Conservation (phyloP, 371 early-diverging fungal species). For the Catenaria anguillulae region DNA sequence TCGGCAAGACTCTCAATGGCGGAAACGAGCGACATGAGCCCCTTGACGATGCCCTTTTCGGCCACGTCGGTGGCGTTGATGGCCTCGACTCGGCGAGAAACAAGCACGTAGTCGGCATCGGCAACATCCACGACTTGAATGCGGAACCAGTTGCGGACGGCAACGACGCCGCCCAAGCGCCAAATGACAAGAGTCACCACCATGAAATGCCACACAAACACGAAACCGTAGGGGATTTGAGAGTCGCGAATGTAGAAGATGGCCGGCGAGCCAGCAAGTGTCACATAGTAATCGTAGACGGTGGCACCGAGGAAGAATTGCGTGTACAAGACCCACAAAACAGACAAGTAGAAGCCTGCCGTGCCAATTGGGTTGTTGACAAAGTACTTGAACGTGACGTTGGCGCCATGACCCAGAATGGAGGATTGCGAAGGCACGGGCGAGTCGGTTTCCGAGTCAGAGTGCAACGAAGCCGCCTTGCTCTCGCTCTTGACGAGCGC, state of each 20-base stretch:
- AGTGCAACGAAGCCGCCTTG: too few species aligned
- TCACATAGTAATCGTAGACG: background rate
- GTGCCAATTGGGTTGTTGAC: background rate
- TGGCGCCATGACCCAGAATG: background rate
- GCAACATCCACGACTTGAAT: background rate
- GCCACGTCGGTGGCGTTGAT: background rate
- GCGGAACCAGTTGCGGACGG: background rate
- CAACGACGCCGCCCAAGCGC: background rate
- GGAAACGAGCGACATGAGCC: background rate
- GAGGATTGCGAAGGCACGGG: too few species aligned
- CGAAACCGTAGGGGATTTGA: background rate
- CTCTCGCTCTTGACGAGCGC: too few species aligned
- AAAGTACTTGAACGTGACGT: background rate
- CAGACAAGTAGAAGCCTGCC: background rate
- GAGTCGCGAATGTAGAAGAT: background rate
- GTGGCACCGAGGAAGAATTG: background rate
- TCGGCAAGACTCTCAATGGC: background rate
- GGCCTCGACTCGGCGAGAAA: background rate
- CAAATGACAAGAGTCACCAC: background rate
- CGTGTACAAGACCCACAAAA: background rate
- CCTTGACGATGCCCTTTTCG: background rate
- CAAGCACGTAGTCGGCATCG: background rate
- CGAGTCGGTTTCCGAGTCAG: background rate
- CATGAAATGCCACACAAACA: background rate
- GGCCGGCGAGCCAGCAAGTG: background rate